Conservation (phyloP, 257 asterid genomes). For the Craterostigma plantagineum region DNA sequence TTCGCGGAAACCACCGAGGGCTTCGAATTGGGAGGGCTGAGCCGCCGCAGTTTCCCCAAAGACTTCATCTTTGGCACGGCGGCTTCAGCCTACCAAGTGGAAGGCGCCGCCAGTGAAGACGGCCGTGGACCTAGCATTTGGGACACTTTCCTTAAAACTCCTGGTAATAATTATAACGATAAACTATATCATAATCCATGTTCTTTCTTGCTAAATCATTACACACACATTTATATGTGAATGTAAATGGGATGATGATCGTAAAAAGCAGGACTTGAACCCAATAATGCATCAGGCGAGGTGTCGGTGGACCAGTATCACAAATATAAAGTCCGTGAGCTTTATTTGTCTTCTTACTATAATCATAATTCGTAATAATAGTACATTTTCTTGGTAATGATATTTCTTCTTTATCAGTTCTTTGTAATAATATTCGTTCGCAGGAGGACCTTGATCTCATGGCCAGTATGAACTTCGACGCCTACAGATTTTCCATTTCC, state of each 20-base stretch:
- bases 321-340: slow-evolving; percentile 40
- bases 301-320: slow-evolving; percentile 85
- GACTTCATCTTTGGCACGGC: slow-evolving; percentile 73
- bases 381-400: no score
- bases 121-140: slow-evolving; percentile 97
- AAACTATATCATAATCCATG: not conserved
- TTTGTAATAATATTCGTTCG: no score
- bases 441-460: slow-evolving; percentile 77
- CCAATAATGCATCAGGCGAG: slow-evolving; percentile 75
- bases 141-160: slow-evolving; percentile 68
- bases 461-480: slow-evolving; percentile 68
- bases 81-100: slow-evolving; percentile 92
- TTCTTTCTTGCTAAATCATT: not conserved
- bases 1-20: no score
- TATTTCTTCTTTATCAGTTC: no score
- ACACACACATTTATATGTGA: not conserved
- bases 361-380: no score
- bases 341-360: no score
- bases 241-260: not conserved
- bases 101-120: slow-evolving; percentile 64
- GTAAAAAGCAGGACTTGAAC: slow-evolving; percentile 44
- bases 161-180: slow-evolving; percentile 35
- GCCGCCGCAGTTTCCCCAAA: slow-evolving; percentile 27
- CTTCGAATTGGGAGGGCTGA: not conserved
- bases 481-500: slow-evolving; percentile 88